These are phyloP conservation scores for Apiospora sp. DNA, from an alignment of 2,329 filamentous ascomycete genomes.

Conservation along the genomic window DNA sequence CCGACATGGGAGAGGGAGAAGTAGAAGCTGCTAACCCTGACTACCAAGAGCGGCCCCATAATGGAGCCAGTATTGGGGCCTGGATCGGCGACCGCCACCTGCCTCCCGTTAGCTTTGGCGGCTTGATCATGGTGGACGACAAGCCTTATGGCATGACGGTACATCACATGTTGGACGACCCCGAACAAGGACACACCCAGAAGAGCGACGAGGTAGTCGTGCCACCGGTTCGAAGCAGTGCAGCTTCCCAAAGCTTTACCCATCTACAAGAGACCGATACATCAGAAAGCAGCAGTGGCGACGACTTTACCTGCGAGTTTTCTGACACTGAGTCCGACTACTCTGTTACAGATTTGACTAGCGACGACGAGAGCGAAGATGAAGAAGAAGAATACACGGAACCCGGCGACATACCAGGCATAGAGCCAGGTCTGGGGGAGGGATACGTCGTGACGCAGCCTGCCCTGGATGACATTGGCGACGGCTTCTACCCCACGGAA, in stretches of 20 bases:
- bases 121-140: conserved; percentile 84
- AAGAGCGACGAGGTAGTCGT: conserved; percentile 30
- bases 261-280: conserved; percentile 46
- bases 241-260: conserved; percentile 32
- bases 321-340: conserved; percentile 64
- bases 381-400: conserved; percentile 66
- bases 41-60: conserved; percentile 80
- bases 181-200: conserved; percentile 45
- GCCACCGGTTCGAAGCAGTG: conserved; percentile 36
- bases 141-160: conserved; percentile 94
- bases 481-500: conserved; percentile 80
- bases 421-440: conserved; percentile 77
- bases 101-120: conserved; percentile 90
- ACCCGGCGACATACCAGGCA: conserved; percentile 79
- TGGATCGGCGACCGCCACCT: conserved; percentile 86
- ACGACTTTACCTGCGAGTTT: conserved; percentile 67
- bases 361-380: conserved; percentile 60
- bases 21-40: conserved; percentile 71
- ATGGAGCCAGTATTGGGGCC: conserved; percentile 92
- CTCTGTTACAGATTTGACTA: conserved; percentile 52
- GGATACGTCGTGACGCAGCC: conserved; percentile 89
- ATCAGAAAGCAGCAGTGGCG: conserved; percentile 54
- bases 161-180: conserved; percentile 91
- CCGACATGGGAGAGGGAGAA: conserved; percentile 38
- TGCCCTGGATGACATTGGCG: conserved; percentile 84